A percentile compares a stretch with the other conserved stretches of the same genome.
Evolutionary conservation across 768 basidiomycete genomes (phyloP).

Genomic region (Guyanaporus albipodus): DNA sequence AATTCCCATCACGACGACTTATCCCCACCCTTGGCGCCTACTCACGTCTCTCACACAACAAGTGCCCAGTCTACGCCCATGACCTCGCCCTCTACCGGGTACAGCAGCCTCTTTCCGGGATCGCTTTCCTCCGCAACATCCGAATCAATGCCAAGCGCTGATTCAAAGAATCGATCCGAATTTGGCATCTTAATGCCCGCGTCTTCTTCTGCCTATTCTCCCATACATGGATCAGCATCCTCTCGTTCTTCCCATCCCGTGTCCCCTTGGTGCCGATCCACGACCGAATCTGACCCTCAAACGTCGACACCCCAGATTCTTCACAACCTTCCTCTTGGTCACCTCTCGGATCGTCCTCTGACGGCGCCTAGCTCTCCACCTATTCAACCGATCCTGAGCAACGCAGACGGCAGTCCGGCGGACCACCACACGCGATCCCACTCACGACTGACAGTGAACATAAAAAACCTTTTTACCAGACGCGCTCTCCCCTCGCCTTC

Average conservation of each 20-base stretch:
- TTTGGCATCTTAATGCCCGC: slow-evolving; percentile 7
- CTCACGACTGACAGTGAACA: slow-evolving; percentile 23
- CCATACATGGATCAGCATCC: slow-evolving; percentile 7
- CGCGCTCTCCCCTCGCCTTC: slow-evolving; percentile 25
- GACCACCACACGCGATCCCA: slow-evolving; percentile 12
- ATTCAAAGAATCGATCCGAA: slow-evolving; percentile 16
- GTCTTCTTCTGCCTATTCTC: slow-evolving; percentile 11
- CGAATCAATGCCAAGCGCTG: slow-evolving; percentile 17
- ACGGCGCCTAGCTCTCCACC: slow-evolving; percentile 13
- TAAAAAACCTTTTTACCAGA: slow-evolving; percentile 37
- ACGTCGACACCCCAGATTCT: slow-evolving; percentile 1
- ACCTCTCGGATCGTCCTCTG: slow-evolving; percentile 14
- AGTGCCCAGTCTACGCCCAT: slow-evolving; percentile 26
- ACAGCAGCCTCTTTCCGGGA: slow-evolving; percentile 16
- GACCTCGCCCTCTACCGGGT: slow-evolving; percentile 23
- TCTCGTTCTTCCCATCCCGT: slow-evolving; percentile 16
- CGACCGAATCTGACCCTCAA: slow-evolving; percentile 18
- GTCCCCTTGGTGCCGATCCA: slow-evolving; percentile 14
- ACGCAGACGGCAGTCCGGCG: not conserved
- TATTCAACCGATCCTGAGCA: not conserved
- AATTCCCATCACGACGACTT: slow-evolving; percentile 11
- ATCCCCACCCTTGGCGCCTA: slow-evolving; percentile 3
- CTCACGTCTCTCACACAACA: not conserved
- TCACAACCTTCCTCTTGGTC: not conserved
- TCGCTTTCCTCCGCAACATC: slow-evolving; percentile 26